phyloP scores from a whole-genome alignment of 805 yeast genomes.

The Millerozyma acaciae region DNA sequence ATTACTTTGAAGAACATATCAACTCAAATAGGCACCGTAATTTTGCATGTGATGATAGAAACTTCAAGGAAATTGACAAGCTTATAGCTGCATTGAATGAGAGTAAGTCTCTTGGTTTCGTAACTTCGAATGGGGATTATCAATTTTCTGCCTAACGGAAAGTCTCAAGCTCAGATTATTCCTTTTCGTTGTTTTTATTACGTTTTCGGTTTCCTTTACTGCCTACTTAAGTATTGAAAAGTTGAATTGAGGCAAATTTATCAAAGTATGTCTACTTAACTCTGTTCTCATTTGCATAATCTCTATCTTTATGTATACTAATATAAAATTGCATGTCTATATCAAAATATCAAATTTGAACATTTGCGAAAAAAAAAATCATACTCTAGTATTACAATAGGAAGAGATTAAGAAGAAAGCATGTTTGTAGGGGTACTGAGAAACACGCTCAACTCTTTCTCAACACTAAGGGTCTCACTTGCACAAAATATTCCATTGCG shows the following conservation, averaged over 20 bases:
- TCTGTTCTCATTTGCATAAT: neutral
- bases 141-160: conserved; percentile 11
- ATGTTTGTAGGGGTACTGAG: too few species aligned
- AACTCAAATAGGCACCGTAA: conserved; percentile 63
- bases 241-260: too few species aligned
- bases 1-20: conserved; percentile 74
- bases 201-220: conserved; percentile 1
- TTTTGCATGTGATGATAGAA: conserved; percentile 68
- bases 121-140: conserved; percentile 40
- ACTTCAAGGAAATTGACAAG: conserved; percentile 74
- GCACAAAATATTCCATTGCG: too few species aligned
- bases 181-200: neutral
- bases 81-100: conserved; percentile 53
- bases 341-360: conserved; percentile 1
- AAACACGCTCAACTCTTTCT: too few species aligned
- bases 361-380: too few species aligned
- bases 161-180: neutral
- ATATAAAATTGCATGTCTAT: conserved; percentile 2
- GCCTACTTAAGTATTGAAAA: conserved; percentile 2
- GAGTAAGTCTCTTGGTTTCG: conserved; percentile 38
- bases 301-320: conserved; percentile 1
- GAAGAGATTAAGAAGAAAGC: too few species aligned
- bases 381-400: too few species aligned
- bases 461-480: too few species aligned
- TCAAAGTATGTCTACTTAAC: too few species aligned